Evolutionary conservation across 2,329 filamentous ascomycete species (phyloP).

Genomic region (Cladosporium colombiae): DNA sequence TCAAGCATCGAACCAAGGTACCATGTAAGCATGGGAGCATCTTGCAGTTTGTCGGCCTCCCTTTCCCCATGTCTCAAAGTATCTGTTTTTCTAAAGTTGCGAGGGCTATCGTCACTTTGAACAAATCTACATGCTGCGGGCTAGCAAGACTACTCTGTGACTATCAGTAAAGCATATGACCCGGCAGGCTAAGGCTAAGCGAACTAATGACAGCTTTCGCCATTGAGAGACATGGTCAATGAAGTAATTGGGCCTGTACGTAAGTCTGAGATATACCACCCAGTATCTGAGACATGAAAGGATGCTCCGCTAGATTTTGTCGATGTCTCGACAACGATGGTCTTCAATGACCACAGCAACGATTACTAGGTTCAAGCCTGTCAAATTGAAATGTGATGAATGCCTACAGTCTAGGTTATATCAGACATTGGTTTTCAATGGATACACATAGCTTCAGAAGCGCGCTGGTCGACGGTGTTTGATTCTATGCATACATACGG

Average conservation of each 20-base stretch:
- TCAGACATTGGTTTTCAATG: background rate
- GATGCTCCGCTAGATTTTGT: no score
- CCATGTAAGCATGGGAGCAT: background rate
- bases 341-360: background rate
- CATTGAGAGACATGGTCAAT: no score
- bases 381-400: background rate
- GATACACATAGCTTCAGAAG: background rate
- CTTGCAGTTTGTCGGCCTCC: background rate
- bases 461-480: background rate
- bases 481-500: background rate
- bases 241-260: no score
- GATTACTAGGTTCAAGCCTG: background rate
- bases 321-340: no score
- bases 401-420: background rate
- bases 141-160: no score
- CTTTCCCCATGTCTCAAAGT: background rate
- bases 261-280: no score
- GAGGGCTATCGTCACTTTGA: no score
- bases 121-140: no score
- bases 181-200: no score
- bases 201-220: no score
- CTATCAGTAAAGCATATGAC: background rate
- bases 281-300: background rate
- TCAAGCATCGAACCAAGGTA: background rate
- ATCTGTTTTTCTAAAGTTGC: no score